phyloP scores from a whole-genome alignment of 768 basidiomycete genomes.

The Phaeotremella skinneri region DNA sequence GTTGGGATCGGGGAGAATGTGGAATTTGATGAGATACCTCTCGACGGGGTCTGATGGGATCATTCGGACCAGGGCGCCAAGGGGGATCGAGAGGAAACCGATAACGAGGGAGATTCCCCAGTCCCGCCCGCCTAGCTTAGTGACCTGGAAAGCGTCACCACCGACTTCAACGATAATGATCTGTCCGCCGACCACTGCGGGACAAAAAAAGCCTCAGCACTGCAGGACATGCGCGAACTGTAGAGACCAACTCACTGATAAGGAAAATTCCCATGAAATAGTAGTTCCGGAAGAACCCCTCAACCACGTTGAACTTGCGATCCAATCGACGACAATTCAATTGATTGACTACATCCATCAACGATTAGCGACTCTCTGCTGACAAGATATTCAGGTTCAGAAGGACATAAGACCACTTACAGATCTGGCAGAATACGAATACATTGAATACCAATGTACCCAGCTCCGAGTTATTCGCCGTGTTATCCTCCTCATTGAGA shows the following conservation, averaged over 20 bases:
- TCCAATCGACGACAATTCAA: conserved; percentile 87
- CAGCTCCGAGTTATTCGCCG: conserved; percentile 54
- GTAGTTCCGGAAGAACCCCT: conserved; percentile 71
- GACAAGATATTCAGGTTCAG: no score
- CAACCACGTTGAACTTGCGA: conserved; percentile 80
- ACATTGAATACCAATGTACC: conserved; percentile 92
- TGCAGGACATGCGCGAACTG: not conserved
- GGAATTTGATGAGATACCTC: conserved; percentile 58
- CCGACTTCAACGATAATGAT: conserved; percentile 87
- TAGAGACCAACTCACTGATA: conserved; percentile 62
- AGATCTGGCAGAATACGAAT: conserved; percentile 98
- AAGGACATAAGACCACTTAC: conserved; percentile 19
- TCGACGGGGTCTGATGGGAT: conserved; percentile 80
- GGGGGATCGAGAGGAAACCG: conserved; percentile 80
- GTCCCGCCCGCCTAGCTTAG: conserved; percentile 70
- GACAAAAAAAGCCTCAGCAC: conserved; percentile 7
- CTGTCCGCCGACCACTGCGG: conserved; percentile 78
- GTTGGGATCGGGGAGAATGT: conserved; percentile 65
- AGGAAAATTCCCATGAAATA: conserved; percentile 82
- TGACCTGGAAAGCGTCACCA: conserved; percentile 86
- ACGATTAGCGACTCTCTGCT: no score
- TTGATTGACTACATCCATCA: conserved; percentile 72
- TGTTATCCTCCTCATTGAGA: conserved; percentile 54
- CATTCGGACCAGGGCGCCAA: conserved; percentile 75
- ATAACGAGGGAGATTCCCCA: conserved; percentile 92